A percentile compares a stretch with the other conserved stretches of the same genome.
Conservation (phyloP, 2,329 filamentous ascomycete genomes). For the Botrytis tulipae region DNA sequence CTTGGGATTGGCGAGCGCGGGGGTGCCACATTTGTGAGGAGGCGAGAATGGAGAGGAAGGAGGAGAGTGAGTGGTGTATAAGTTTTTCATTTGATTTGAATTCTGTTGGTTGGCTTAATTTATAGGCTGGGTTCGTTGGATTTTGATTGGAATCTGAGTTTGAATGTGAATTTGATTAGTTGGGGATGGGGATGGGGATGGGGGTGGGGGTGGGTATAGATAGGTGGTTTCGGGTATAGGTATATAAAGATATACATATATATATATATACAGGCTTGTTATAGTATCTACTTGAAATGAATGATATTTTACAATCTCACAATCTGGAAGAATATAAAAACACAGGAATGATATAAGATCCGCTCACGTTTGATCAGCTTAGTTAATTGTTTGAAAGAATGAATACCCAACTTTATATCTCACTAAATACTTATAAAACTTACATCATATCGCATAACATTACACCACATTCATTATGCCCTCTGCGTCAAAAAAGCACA, state of each 20-base stretch:
- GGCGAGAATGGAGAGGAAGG: background rate
- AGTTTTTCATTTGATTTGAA: background rate
- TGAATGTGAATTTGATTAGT: background rate
- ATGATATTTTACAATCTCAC: background rate
- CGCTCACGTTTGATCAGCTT: too few species aligned
- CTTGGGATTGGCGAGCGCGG: constrained; percentile 72
- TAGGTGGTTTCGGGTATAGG: background rate
- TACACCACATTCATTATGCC: too few species aligned
- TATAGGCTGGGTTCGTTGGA: background rate
- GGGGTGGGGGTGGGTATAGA: background rate
- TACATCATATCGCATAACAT: too few species aligned
- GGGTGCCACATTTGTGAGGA: constrained; percentile 64
- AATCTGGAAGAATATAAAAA: background rate
- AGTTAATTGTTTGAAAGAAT: too few species aligned
- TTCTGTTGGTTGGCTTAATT: background rate
- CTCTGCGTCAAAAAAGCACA: background rate
- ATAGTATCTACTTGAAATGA: background rate
- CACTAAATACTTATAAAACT: too few species aligned
- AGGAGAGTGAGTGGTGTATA: background rate
- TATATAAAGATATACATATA: background rate
- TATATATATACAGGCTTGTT: background rate
- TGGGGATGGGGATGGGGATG: background rate
- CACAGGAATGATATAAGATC: background rate
- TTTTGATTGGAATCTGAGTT: background rate
- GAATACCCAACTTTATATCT: too few species aligned